These are phyloP conservation scores for Cyberlindnera bimundalis DNA, from an alignment of 805 yeast genomes.

Conservation along the genomic window DNA sequence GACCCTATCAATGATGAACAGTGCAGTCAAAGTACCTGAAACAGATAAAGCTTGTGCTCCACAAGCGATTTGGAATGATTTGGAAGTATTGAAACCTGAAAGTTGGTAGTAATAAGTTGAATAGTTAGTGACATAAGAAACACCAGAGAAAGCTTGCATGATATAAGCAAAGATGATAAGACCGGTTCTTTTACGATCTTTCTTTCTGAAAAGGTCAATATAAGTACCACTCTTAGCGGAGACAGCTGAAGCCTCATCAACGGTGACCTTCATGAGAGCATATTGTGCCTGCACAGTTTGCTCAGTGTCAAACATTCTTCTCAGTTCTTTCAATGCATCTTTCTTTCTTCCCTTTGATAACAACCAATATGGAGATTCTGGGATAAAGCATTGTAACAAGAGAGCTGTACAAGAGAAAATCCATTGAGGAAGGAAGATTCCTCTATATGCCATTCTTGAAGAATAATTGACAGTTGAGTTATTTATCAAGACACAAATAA, in stretches of 20 bases:
- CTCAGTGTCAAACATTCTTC: conserved; percentile 20
- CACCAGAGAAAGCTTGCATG: conserved; percentile 44
- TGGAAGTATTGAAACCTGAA: conserved; percentile 41
- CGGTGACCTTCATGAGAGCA: conserved; percentile 31
- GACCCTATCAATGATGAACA: conserved; percentile 30
- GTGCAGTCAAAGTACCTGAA: conserved; percentile 29
- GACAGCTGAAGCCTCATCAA: conserved; percentile 26
- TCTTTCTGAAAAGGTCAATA: conserved; percentile 40
- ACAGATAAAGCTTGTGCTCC: conserved; percentile 34
- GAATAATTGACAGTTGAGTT: conserved; percentile 19
- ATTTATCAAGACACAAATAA: conserved; percentile 33
- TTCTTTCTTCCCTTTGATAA: conserved; percentile 32
- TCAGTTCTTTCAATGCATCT: conserved; percentile 33
- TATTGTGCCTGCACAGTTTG: conserved; percentile 28
- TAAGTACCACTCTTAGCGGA: conserved; percentile 31
- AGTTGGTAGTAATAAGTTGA: conserved; percentile 45
- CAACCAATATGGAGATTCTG: conserved; percentile 44
- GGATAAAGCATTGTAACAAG: conserved; percentile 36
- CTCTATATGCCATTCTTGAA: conserved; percentile 32
- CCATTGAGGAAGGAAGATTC: conserved; percentile 33
- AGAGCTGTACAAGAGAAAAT: conserved; percentile 21
- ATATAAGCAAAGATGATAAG: conserved; percentile 34
- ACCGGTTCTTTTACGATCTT: conserved; percentile 41
- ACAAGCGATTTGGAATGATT: conserved; percentile 36
- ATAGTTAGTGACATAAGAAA: conserved; percentile 41